Conservation (phyloP, 768 basidiomycete genomes). For the Amanita jacksonii region DNA sequence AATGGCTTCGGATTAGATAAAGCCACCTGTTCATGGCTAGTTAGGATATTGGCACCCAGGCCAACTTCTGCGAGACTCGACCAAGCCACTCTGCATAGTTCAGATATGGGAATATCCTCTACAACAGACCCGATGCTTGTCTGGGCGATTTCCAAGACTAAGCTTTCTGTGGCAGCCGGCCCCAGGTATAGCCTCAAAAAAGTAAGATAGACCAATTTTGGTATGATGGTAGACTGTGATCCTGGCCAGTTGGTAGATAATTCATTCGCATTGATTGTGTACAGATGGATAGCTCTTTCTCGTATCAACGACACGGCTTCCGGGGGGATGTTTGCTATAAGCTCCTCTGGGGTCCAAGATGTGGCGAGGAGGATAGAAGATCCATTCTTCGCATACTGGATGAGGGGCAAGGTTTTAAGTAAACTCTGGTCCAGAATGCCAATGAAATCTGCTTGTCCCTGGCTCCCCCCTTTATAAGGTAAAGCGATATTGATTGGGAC, state of each 20-base stretch:
- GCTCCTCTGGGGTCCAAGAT: slow-evolving; percentile 67
- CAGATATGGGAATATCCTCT: slow-evolving; percentile 37
- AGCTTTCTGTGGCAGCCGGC: slow-evolving; percentile 40
- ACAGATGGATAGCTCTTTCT: slow-evolving; percentile 47
- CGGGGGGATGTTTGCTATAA: slow-evolving; percentile 55
- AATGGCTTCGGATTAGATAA: slow-evolving; percentile 36
- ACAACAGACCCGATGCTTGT: slow-evolving; percentile 35
- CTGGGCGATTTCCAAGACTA: slow-evolving; percentile 43
- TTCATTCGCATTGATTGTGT: slow-evolving; percentile 46
- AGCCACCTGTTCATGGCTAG: slow-evolving; percentile 18
- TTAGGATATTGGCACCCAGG: slow-evolving; percentile 20
- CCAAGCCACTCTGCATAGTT: slow-evolving; percentile 57
- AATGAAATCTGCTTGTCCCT: slow-evolving; percentile 55
- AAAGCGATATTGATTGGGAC: slow-evolving; percentile 48
- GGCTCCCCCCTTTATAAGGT: slow-evolving; percentile 39
- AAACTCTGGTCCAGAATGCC: slow-evolving; percentile 69
- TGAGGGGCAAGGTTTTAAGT: slow-evolving; percentile 66
- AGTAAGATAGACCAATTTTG: slow-evolving; percentile 61
- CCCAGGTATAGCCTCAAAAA: slow-evolving; percentile 83
- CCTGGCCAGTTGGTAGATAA: slow-evolving; percentile 34
- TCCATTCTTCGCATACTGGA: slow-evolving; percentile 54
- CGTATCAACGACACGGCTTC: slow-evolving; percentile 36
- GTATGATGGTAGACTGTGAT: slow-evolving; percentile 27
- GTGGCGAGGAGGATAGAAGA: slow-evolving; percentile 70
- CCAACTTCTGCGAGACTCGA: slow-evolving; percentile 51